phyloP scores from a whole-genome alignment of 2,329 filamentous ascomycete genomes.

The Calonectria fujianensis region DNA sequence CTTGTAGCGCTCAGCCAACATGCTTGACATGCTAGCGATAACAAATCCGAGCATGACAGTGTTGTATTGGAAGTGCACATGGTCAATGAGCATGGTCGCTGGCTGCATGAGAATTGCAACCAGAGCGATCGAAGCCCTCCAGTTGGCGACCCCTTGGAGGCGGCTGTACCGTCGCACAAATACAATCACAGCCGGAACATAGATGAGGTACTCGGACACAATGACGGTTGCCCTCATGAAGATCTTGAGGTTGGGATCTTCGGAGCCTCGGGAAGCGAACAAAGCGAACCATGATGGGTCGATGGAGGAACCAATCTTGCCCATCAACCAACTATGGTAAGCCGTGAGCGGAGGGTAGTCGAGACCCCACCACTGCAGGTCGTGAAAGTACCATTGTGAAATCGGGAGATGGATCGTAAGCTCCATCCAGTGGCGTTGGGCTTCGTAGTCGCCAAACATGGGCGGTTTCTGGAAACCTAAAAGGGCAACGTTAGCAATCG shows the following conservation, averaged over 20 bases:
- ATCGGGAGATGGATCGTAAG: constrained; percentile 91
- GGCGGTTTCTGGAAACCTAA: constrained; percentile 86
- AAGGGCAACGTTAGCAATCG: constrained; percentile 43
- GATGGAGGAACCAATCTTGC: constrained; percentile 87
- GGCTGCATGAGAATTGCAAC: constrained; percentile 95
- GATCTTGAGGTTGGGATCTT: constrained; percentile 88
- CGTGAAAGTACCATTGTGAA: constrained; percentile 98
- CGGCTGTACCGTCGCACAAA: constrained; percentile 89
- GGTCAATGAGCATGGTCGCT: constrained; percentile 91
- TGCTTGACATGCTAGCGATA: constrained; percentile 89
- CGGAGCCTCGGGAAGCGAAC: constrained; percentile 85
- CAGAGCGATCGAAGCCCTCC: constrained; percentile 89
- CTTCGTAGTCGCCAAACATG: constrained; percentile 98
- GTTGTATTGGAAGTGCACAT: constrained; percentile 98
- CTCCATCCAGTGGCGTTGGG: constrained; percentile 99
- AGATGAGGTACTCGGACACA: constrained; percentile 92
- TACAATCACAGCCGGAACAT: constrained; percentile 88
- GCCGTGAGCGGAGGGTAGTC: constrained; percentile 98
- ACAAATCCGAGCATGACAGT: constrained; percentile 98
- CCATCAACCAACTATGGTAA: constrained; percentile 98
- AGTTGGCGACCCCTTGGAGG: constrained; percentile 84
- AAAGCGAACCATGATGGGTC: constrained; percentile 92
- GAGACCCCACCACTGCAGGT: constrained; percentile 97
- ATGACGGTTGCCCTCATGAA: constrained; percentile 97
- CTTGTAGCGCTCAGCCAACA: constrained; percentile 87